Evolutionary conservation across 768 basidiomycete genomes (phyloP).

Genomic region (Leccinum subtestaceum): DNA sequence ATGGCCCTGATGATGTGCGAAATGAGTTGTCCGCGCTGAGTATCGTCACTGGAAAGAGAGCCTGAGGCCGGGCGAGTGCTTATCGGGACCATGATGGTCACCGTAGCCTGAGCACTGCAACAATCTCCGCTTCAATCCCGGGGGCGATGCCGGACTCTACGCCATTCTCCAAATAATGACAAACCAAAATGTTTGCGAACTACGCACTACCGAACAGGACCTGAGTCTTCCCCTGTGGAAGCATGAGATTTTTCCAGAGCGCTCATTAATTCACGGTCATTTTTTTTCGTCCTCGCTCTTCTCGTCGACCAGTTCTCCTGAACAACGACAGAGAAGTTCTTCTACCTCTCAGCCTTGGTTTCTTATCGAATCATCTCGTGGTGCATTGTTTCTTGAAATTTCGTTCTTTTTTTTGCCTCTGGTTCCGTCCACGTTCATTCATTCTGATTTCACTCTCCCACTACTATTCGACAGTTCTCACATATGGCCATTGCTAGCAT

Average conservation of each 20-base stretch:
- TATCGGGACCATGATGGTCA: too few relatives aligned
- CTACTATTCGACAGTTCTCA: conserved; percentile 10
- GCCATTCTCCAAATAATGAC: too few relatives aligned
- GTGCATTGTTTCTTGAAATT: not conserved
- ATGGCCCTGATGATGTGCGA: too few relatives aligned
- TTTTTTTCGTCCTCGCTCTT: not conserved
- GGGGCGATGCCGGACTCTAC: too few relatives aligned
- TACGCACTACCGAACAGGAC: too few relatives aligned
- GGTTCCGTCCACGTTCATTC: conserved; percentile 6
- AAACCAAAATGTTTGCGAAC: too few relatives aligned
- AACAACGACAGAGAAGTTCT: not conserved
- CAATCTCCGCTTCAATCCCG: too few relatives aligned
- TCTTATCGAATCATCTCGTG: not conserved
- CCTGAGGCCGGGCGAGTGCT: too few relatives aligned
- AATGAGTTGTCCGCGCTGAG: too few relatives aligned
- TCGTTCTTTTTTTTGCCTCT: conserved; percentile 8
- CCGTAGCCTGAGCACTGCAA: too few relatives aligned
- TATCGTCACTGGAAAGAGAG: too few relatives aligned
- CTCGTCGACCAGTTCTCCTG: not conserved
- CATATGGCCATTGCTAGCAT: conserved; percentile 15
- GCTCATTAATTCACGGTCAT: not conserved
- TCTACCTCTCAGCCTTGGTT: not conserved
- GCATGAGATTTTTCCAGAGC: not conserved
- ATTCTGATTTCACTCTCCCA: not conserved
- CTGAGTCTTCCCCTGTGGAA: not conserved